These are phyloP conservation scores for Phytophthora kernoviae DNA, from an alignment of 352 stramenopile species.

Conservation along the genomic window DNA sequence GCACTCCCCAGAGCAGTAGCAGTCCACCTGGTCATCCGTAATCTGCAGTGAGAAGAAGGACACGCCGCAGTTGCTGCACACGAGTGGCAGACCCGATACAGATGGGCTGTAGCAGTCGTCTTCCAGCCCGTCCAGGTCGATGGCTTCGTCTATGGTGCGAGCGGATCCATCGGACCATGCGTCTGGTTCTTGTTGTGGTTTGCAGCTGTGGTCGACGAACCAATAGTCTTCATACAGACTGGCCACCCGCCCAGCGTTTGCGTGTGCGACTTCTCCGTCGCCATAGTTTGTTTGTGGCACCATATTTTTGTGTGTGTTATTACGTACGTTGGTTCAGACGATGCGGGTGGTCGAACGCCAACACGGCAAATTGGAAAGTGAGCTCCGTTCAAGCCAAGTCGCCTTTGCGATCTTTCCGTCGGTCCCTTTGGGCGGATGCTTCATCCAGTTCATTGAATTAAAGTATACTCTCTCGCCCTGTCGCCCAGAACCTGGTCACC, in stretches of 20 bases:
- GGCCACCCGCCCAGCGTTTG: conserved; percentile 7
- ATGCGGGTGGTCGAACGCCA: conserved; percentile 4
- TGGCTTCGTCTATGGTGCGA: conserved; percentile 35
- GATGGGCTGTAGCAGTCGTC: conserved; percentile 12
- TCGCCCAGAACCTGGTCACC: background rate
- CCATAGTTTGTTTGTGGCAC: conserved; percentile 19
- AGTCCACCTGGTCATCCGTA: conserved; percentile 65
- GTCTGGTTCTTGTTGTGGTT: conserved; percentile 19
- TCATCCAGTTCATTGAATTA: conserved; percentile 7
- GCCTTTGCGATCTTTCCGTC: conserved; percentile 13
- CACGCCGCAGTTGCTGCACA: conserved; percentile 84
- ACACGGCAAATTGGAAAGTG: conserved; percentile 38
- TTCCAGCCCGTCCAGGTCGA: conserved; percentile 50
- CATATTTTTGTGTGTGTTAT: conserved; percentile 17
- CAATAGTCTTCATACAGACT: conserved; percentile 17
- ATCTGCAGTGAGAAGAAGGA: conserved; percentile 84
- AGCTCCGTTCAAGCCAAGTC: background rate
- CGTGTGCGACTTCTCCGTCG: conserved; percentile 6
- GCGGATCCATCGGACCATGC: conserved; percentile 30
- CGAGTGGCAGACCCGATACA: conserved; percentile 72
- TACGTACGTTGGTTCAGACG: conserved; percentile 10
- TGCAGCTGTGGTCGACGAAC: conserved; percentile 15
- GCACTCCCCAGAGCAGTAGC: conserved; percentile 88
- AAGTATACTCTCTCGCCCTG: background rate
- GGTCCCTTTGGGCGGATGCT: conserved; percentile 5